Conservation (phyloP, 148 eudicot genomes). For the Chenopodium album region DNA sequence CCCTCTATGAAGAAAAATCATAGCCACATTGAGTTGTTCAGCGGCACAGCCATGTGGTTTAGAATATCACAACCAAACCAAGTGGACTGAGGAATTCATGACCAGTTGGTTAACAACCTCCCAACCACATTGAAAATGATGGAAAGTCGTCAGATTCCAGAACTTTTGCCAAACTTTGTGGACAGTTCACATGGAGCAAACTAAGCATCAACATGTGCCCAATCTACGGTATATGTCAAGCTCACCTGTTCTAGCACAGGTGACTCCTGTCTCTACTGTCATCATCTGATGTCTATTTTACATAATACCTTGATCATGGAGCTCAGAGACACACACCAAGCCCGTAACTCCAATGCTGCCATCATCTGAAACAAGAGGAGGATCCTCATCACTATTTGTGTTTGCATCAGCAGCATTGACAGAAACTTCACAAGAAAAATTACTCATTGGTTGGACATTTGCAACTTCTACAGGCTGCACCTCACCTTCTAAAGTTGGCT, state of each 20-base stretch:
- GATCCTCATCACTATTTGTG: background rate
- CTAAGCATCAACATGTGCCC: background rate
- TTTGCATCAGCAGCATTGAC: background rate
- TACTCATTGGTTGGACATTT: background rate
- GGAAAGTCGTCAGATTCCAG: slow-evolving; percentile 3
- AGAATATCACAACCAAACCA: background rate
- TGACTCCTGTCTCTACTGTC: background rate
- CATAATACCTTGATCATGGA: slow-evolving; percentile 4
- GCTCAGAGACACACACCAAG: slow-evolving; percentile 13
- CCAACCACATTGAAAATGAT: slow-evolving; percentile 23
- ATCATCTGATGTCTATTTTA: slow-evolving; percentile 16
- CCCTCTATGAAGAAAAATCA: background rate
- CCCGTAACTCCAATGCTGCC: background rate
- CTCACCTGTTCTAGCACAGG: slow-evolving; percentile 1
- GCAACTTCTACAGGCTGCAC: background rate
- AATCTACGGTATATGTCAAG: background rate
- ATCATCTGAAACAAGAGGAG: background rate
- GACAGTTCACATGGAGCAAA: background rate
- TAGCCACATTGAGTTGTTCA: background rate
- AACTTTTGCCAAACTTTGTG: background rate
- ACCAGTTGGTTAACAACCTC: slow-evolving; percentile 5
- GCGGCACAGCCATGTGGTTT: background rate
- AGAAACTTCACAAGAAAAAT: slow-evolving; percentile 7
- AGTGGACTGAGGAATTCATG: background rate
- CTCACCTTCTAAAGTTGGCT: slow-evolving; percentile 15